Conservation (phyloP, 139 green algal species). For the Chlorella vulgaris region DNA sequence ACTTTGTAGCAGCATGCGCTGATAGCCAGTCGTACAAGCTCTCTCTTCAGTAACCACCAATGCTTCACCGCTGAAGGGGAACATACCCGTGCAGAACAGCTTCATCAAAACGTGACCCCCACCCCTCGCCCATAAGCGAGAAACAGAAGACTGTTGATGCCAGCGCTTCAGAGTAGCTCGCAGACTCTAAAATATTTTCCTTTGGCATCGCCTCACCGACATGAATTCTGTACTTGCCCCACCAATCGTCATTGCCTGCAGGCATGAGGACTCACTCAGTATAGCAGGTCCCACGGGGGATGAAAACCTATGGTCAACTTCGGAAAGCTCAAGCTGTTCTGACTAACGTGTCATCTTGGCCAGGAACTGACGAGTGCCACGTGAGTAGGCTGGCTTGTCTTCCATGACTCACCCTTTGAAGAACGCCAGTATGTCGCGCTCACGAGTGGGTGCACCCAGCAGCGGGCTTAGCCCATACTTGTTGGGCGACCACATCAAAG, state of each 20-base stretch:
- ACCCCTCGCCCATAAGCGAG: background rate
- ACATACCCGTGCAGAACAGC: conserved; percentile 3
- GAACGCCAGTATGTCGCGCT: conserved; percentile 46
- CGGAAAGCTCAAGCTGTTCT: no score
- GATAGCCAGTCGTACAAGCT: background rate
- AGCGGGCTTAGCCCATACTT: conserved; percentile 44
- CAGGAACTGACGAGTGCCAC: conserved; percentile 34
- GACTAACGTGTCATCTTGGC: background rate
- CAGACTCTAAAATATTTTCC: background rate
- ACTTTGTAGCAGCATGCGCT: background rate
- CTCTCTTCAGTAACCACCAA: no score
- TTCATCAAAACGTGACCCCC: conserved; percentile 6
- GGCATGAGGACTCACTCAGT: no score
- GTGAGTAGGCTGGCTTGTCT: conserved; percentile 2
- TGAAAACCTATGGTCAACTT: no score
- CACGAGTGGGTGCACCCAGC: background rate
- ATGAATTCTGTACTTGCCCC: background rate
- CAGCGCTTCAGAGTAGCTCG: background rate
- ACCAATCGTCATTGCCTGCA: conserved; percentile 18
- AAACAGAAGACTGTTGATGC: conserved; percentile 8
- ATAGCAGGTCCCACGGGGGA: no score
- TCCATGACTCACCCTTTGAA: conserved; percentile 38
- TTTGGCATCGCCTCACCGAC: background rate
- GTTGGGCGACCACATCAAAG: conserved; percentile 34
- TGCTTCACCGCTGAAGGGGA: no score